Base-by-base conservation (phyloP, 2,329 filamentous ascomycete genomes). In the Neocatenulostroma microsporum region DNA sequence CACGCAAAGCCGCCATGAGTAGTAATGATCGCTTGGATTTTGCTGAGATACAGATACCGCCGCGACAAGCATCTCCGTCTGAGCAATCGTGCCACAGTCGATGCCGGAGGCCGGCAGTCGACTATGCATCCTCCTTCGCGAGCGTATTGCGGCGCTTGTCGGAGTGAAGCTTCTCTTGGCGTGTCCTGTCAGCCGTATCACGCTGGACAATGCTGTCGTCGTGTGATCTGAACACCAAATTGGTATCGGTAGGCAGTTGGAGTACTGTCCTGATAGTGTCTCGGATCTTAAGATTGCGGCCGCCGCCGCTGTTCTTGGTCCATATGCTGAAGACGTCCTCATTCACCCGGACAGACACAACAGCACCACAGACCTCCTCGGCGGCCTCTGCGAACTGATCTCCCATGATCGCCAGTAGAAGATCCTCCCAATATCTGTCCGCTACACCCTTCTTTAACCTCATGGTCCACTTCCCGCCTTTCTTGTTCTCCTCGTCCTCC, bases 241-340 rank as follows among this genome's bases (percentile, higher is more conserved):
- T 84, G 24, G 91, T 96, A 60, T 94, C 89, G 29, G 78, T 67
- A 1, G 89, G 89, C 58, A 95, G 84, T 49, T 78, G 76, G 39
- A 98, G 78, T 47, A 93, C 73, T 46, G 86, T 83, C 66, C 93
- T 94, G 73, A 96, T 87, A 21, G 83, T 94, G 67, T 98, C 88
- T 83, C 89, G 81, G 56, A 98, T 94, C 70, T 94, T 95, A 53
- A 96, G 82, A 62, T 95, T 93, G 54, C 86, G 80, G 45, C 87
- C 86, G n/a, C n/a, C n/a, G 29, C 87, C 89, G 56, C 94, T 85
- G 53, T 85, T 91, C 62, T 87, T 84, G 37, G 88, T 94, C 91
- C 91, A 98, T 58, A 98, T 87, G 66, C 87, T 95, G 62, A 98
- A 74, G 44, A 96, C 93, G 58, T 98, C 91, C 66, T 98, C 91